Evolutionary conservation across 1,139 yeast species (phyloP).

Genomic region (Blastobotrys raffinosifermentans): DNA sequence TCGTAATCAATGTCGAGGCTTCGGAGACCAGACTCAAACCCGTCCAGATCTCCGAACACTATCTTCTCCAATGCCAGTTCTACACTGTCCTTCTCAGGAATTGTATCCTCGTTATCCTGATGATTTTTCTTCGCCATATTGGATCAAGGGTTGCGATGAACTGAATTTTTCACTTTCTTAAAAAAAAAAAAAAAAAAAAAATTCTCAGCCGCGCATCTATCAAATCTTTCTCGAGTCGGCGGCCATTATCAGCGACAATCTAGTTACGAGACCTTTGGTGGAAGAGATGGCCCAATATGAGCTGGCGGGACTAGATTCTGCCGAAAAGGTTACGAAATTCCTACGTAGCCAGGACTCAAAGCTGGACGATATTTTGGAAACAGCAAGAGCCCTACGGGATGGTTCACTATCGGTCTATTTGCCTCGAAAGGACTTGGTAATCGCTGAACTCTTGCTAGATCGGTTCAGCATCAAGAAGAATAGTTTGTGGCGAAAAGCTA

Average conservation of each 20-base stretch:
- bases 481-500: constrained; percentile 13
- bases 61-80: constrained; percentile 72
- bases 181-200: no score
- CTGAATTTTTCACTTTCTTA: no score
- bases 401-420: constrained; percentile 42
- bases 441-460: constrained; percentile 63
- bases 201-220: no score
- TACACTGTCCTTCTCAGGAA: constrained; percentile 74
- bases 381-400: constrained; percentile 41
- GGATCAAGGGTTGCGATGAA: no score
- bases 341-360: constrained; percentile 52
- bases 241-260: not conserved
- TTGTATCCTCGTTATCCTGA: constrained; percentile 4
- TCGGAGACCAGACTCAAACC: constrained; percentile 63
- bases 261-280: not conserved
- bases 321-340: constrained; percentile 59
- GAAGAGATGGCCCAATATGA: not conserved
- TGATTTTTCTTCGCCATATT: constrained; percentile 5
- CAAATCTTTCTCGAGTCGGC: not conserved
- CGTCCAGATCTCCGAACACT: constrained; percentile 84
- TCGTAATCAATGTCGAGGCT: constrained; percentile 48
- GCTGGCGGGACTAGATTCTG: constrained; percentile 31
- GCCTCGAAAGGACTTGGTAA: constrained; percentile 56
- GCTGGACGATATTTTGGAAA: constrained; percentile 37
- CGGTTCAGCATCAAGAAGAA: constrained; percentile 38